A percentile compares a stretch with the other conserved stretches of the same genome.
Evolutionary conservation across 495 filamentous ascomycete genomes (phyloP).

Genomic region (Collariella sp.): DNA sequence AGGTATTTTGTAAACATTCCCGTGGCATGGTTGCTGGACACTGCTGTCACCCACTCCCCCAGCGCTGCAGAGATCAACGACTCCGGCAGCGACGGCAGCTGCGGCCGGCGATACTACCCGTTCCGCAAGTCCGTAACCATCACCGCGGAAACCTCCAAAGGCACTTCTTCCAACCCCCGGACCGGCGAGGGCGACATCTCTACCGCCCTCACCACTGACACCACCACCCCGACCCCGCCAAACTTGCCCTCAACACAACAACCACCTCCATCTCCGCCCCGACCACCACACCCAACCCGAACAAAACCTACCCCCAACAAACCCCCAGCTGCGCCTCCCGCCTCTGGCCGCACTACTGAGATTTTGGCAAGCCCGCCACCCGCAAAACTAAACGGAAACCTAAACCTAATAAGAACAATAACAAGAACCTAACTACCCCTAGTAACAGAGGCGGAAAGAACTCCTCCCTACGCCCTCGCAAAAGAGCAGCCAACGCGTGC

Average conservation of each 20-base stretch:
- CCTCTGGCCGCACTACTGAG: background rate
- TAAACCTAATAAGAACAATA: too few relatives aligned
- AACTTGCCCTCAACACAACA: too few relatives aligned
- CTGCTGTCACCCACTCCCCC: too few relatives aligned
- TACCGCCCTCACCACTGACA: background rate
- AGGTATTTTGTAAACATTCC: constrained; percentile 22
- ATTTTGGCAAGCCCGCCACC: background rate
- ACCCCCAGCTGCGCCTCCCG: too few relatives aligned
- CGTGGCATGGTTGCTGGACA: background rate
- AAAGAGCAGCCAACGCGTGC: background rate
- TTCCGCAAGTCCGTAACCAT: background rate
- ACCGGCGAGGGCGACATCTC: too few relatives aligned
- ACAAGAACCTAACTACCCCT: too few relatives aligned
- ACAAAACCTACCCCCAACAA: too few relatives aligned
- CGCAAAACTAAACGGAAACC: too few relatives aligned
- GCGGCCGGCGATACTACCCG: background rate
- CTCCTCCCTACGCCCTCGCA: background rate
- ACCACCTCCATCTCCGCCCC: background rate
- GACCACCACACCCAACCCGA: too few relatives aligned
- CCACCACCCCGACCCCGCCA: too few relatives aligned
- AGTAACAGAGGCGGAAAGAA: too few relatives aligned
- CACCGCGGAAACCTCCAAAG: background rate
- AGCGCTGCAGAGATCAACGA: background rate
- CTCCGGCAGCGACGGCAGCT: background rate
- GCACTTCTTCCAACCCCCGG: too few relatives aligned